Evolutionary conservation across 805 yeast genomes (phyloP), one percentile per base, ranked within the genome.

Genomic region (Barnettozyma sucrosica): DNA sequence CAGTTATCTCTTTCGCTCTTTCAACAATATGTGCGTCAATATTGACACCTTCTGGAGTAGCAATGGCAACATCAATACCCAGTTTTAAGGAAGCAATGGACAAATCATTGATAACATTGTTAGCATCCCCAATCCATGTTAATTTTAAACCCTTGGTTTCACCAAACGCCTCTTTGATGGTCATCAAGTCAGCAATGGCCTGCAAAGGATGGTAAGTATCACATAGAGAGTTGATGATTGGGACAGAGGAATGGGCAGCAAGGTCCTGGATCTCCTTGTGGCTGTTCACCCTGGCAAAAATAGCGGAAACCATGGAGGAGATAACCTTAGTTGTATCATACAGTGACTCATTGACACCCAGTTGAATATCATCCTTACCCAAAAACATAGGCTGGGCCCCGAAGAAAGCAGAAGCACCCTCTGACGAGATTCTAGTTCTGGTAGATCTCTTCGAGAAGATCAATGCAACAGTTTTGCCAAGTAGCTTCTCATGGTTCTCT

Each of bases 301-400:
- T 80, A 53, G 96, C 85, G n/a, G 96, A 84, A 2, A 95, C 87
- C 99, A 93, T 93, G 2, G 97, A 89, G 13, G 96, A 85, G 5
- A 93, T 78, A 32, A 93, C 96, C 55, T 79, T 81, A 16, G 96
- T 77, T 2, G 97, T 85, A 66, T 93, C 99, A 59, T 85, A 85
- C 50, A 89, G 69, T 0, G 93, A 77, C 71, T 93, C 99, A 63
- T 93, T 93, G 39, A 89, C 96, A 39, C 99, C 99, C 47, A 93
- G 72, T 67, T 93, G 99, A 63, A 93, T 93, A 59, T 93, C 99
- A 56, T 90, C 97, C 58, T 85, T 89, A 44, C 99, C 98, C 55
- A 93, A 73, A 61, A 93, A 93, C 93, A 93, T 85, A 11, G 99
- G 97, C 57, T 84, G 93, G 7, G 90, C 98, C 18, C 98, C 98